Conservation (phyloP, 345 rosid genomes). For the Eucalyptus tenuipes region DNA sequence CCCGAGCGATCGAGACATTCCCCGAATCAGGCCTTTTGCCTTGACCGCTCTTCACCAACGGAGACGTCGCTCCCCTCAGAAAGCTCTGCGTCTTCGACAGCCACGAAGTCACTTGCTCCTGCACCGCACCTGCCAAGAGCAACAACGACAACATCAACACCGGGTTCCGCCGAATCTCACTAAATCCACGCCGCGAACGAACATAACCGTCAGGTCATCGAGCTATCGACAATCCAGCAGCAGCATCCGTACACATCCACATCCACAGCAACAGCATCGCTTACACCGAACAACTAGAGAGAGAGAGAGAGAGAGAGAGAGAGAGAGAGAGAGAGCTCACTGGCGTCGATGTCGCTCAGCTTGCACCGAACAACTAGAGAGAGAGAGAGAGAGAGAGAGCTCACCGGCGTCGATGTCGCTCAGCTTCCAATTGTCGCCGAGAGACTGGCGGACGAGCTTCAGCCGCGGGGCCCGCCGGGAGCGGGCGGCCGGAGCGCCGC, state of each 20-base stretch:
- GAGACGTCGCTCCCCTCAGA: constrained; percentile 41
- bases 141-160: neutral
- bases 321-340: constrained; percentile 18
- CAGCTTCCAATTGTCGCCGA: constrained; percentile 57
- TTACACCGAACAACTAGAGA: neutral
- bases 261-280: neutral
- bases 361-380: neutral
- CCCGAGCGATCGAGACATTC: constrained; percentile 24
- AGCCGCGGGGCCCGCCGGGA: constrained; percentile 19
- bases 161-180: neutral
- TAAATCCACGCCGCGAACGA: neutral
- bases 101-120: constrained; percentile 65
- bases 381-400: neutral
- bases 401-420: constrained; percentile 52
- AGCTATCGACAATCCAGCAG: neutral
- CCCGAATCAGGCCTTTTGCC: constrained; percentile 32
- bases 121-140: constrained; percentile 46
- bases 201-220: neutral
- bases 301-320: neutral
- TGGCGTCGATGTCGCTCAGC: constrained; percentile 39
- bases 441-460: constrained; percentile 40
- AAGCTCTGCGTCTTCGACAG: constrained; percentile 66
- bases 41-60: constrained; percentile 38
- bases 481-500: neutral
- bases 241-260: neutral